Percentiles rank a stretch among this genome's conserved stretches.
Conservation (phyloP, 352 stramenopile species). For the Phytophthora lateralis region DNA sequence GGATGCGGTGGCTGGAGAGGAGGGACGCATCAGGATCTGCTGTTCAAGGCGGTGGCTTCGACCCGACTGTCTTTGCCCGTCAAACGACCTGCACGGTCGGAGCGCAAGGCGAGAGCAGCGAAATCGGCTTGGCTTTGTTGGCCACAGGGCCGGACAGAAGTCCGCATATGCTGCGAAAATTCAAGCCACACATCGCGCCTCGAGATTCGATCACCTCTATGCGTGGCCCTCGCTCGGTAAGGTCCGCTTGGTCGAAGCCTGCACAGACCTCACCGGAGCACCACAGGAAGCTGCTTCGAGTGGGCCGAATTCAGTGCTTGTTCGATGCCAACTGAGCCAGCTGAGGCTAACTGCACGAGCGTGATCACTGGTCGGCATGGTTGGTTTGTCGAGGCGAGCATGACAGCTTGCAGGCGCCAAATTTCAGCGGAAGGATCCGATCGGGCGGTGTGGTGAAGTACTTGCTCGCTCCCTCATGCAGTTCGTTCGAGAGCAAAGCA, state of each 20-base stretch:
- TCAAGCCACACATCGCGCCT: conserved; percentile 11
- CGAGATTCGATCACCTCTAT: conserved; percentile 15
- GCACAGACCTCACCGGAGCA: conserved; percentile 12
- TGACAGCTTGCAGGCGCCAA: too few relatives aligned
- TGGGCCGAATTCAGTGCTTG: neutral
- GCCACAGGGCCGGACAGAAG: neutral
- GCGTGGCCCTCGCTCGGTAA: neutral
- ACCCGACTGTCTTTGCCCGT: conserved; percentile 27
- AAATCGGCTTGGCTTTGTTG: conserved; percentile 36
- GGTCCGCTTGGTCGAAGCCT: conserved; percentile 14
- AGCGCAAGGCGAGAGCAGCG: conserved; percentile 17
- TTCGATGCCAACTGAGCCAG: too few relatives aligned
- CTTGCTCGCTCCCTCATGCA: too few relatives aligned
- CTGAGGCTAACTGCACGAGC: too few relatives aligned
- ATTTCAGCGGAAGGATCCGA: too few relatives aligned
- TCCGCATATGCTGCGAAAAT: conserved; percentile 28
- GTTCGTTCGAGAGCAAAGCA: too few relatives aligned
- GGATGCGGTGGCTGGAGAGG: conserved; percentile 10
- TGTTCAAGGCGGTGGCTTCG: conserved; percentile 13
- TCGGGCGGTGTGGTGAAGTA: too few relatives aligned
- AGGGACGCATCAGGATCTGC: conserved; percentile 35
- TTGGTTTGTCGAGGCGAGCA: too few relatives aligned
- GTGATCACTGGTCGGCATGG: too few relatives aligned
- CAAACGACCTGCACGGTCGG: conserved; percentile 17
- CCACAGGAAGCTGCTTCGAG: conserved; percentile 3